Evolutionary conservation across 2,329 filamentous ascomycete species (phyloP).

Genomic region (Lanzia echinophila): DNA sequence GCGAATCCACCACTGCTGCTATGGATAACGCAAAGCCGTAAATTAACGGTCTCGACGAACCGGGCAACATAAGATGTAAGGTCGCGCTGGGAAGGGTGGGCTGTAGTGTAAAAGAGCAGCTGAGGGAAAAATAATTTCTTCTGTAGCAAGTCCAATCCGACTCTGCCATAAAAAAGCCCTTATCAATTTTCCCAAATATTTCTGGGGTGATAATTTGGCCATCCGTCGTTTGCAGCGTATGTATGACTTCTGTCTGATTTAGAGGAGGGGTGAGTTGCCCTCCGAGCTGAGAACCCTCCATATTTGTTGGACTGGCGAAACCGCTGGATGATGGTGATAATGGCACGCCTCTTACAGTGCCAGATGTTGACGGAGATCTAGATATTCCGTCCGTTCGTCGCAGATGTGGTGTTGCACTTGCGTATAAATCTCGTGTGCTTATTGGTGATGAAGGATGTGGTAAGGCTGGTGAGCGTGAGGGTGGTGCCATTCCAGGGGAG

Average conservation of each 20-base stretch:
- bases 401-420: conserved; percentile 25
- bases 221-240: conserved; percentile 43
- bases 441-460: conserved; percentile 28
- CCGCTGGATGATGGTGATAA: conserved; percentile 30
- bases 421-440: conserved; percentile 29
- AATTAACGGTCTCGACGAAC: conserved; percentile 33
- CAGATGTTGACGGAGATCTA: conserved; percentile 28
- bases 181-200: conserved; percentile 62
- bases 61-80: conserved; percentile 32
- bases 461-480: conserved; percentile 27
- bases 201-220: conserved; percentile 49
- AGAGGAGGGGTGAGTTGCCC: conserved; percentile 30
- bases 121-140: conserved; percentile 65
- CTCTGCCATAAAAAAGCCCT: conserved; percentile 62
- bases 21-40: conserved; percentile 59
- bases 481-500: conserved; percentile 28
- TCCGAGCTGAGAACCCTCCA: conserved; percentile 25
- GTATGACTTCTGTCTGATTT: conserved; percentile 34
- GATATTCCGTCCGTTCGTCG: conserved; percentile 27
- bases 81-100: conserved; percentile 36
- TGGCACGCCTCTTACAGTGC: conserved; percentile 25
- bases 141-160: conserved; percentile 69
- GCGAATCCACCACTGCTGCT: conserved; percentile 57
- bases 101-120: conserved; percentile 55
- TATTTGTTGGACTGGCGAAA: conserved; percentile 30